These are phyloP conservation scores for Sicyos edulis DNA, from an alignment of 306 rosid genomes.

Conservation along the genomic window DNA sequence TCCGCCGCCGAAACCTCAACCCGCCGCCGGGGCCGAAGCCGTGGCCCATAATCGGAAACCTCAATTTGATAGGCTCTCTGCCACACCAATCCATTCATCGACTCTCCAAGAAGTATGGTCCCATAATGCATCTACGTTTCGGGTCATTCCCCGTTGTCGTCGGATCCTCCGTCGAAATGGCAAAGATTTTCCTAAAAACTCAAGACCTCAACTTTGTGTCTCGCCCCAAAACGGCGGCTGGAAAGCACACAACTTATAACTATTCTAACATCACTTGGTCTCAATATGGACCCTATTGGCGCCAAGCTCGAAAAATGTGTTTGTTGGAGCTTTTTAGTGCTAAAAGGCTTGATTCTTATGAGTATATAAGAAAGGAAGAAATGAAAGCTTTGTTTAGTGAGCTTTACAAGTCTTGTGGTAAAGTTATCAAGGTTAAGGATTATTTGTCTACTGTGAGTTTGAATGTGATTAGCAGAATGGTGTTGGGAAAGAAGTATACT, in stretches of 20 bases:
- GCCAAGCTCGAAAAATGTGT: conserved; percentile 76
- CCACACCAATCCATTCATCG: background rate
- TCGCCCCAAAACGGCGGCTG: conserved; percentile 62
- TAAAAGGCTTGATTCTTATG: conserved; percentile 51
- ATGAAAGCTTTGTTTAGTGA: conserved; percentile 22
- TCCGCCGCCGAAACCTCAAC: conserved; percentile 36
- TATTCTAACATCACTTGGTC: conserved; percentile 77
- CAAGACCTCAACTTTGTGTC: conserved; percentile 45
- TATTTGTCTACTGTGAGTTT: conserved; percentile 49
- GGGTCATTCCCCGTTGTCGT: conserved; percentile 60
- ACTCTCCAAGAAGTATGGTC: conserved; percentile 55
- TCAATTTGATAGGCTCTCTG: too few species aligned
- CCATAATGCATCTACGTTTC: conserved; percentile 52
- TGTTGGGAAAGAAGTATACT: conserved; percentile 64
- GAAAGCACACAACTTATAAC: conserved; percentile 69
- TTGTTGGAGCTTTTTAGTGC: conserved; percentile 53
- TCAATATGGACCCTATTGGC: conserved; percentile 74
- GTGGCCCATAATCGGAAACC: too few species aligned
- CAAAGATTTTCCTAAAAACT: conserved; percentile 57
- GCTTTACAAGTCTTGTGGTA: conserved; percentile 23
- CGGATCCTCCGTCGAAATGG: conserved; percentile 53
- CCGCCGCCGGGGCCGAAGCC: conserved; percentile 66
- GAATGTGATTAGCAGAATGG: conserved; percentile 86
- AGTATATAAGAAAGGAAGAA: conserved; percentile 65
- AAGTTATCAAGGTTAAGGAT: conserved; percentile 30